Evolutionary conservation across 257 asterid species (phyloP).

Genomic region (Schizonepeta tenuifolia): DNA sequence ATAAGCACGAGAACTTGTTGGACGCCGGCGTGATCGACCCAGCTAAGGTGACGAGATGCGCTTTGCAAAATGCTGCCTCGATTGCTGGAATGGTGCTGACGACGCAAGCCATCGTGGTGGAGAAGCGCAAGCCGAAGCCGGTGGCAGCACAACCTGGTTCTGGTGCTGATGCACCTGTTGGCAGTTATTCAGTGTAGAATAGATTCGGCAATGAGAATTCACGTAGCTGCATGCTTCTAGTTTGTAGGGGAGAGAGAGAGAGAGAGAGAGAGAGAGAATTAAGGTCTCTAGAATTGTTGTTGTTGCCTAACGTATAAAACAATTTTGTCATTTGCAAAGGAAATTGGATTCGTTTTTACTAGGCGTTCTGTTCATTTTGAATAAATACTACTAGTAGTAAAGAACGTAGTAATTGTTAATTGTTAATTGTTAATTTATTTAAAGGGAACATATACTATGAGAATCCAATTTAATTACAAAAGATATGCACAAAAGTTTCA

Average conservation of each 20-base stretch:
- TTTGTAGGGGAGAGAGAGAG: neutral
- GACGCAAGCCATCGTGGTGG: slow-evolving; percentile 96
- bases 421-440: no score
- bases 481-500: no score
- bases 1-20: slow-evolving; percentile 73
- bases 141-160: slow-evolving; percentile 48
- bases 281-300: neutral
- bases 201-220: neutral
- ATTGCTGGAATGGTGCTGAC: slow-evolving; percentile 99
- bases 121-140: slow-evolving; percentile 72
- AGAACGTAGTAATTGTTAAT: no score
- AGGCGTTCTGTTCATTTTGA: no score
- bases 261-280: neutral
- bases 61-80: slow-evolving; percentile 85
- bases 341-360: neutral
- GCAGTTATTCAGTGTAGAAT: slow-evolving; percentile 53
- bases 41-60: slow-evolving; percentile 95
- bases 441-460: no score
- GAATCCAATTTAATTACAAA: no score
- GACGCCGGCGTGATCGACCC: slow-evolving; percentile 94
- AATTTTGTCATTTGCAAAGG: slow-evolving; percentile 16
- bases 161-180: slow-evolving; percentile 32
- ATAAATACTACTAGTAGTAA: no score
- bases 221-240: slow-evolving; percentile 11
- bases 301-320: neutral